Evolutionary conservation across 139 green algal genomes (phyloP).

Genomic region (Chlamydomonas incerta): DNA sequence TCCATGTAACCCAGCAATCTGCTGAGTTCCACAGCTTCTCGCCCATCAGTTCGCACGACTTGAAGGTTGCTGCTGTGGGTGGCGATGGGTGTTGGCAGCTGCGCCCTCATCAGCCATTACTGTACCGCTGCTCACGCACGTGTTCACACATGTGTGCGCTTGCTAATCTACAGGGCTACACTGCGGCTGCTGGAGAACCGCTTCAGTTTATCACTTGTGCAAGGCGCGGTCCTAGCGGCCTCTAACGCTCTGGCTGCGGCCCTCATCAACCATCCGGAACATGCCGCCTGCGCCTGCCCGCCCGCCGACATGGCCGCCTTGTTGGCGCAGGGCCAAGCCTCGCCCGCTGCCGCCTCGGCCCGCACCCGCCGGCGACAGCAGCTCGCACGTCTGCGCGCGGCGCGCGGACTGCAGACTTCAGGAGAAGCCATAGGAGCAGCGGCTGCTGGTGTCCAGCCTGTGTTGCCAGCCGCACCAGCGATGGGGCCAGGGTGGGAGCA

Average conservation of each 20-base stretch:
- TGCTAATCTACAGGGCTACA: background rate
- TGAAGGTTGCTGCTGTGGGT: too few species aligned
- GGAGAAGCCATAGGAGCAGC: too few species aligned
- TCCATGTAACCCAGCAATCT: too few species aligned
- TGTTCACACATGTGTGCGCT: background rate
- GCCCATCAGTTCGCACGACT: too few species aligned
- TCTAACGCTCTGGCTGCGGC: constrained; percentile 35
- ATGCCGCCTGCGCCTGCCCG: constrained; percentile 5
- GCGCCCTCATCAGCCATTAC: too few species aligned
- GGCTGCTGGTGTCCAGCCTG: too few species aligned
- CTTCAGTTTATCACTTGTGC: constrained; percentile 38
- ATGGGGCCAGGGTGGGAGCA: background rate
- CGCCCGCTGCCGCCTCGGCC: background rate
- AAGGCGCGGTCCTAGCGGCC: constrained; percentile 48
- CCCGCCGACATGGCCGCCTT: constrained; percentile 9
- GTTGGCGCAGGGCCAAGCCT: background rate
- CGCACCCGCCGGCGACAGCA: background rate
- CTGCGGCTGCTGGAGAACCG: constrained; percentile 39
- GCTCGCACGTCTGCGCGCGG: background rate
- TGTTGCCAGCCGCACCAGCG: too few species aligned
- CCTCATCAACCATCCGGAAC: constrained; percentile 2
- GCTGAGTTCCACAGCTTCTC: too few species aligned
- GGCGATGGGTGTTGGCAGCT: too few species aligned
- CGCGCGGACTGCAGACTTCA: background rate
- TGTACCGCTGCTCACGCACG: background rate